Evolutionary conservation across 2,329 filamentous ascomycete species (phyloP).

Genomic region (Hypocrella siamensis): DNA sequence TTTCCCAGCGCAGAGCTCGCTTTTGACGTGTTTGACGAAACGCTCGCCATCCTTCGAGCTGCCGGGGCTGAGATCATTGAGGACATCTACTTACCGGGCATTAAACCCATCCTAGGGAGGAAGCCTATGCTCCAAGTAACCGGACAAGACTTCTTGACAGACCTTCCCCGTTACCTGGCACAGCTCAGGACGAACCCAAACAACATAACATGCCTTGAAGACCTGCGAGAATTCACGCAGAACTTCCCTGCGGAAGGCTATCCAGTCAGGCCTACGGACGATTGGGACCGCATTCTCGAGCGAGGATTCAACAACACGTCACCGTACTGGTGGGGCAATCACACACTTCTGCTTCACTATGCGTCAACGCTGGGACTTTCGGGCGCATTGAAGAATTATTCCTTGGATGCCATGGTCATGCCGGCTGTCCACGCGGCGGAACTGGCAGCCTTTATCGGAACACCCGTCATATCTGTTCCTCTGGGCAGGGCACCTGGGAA

Average conservation of each 20-base stretch:
- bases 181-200: conserved; percentile 42
- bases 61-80: conserved; percentile 45
- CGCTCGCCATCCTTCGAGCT: conserved; percentile 32
- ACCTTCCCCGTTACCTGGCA: conserved; percentile 37
- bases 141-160: conserved; percentile 38
- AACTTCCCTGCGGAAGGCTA: conserved; percentile 35
- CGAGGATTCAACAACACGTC: conserved; percentile 37
- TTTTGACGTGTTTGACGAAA: conserved; percentile 28
- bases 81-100: conserved; percentile 8
- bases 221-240: conserved; percentile 40
- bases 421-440: conserved; percentile 33
- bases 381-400: conserved; percentile 36
- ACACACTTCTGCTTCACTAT: conserved; percentile 32
- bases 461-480: conserved; percentile 45
- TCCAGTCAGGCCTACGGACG: conserved; percentile 36
- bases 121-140: conserved; percentile 26
- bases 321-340: conserved; percentile 41
- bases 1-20: not conserved
- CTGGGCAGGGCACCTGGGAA: conserved; percentile 40
- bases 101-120: conserved; percentile 6
- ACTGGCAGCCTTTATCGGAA: conserved; percentile 39
- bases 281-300: conserved; percentile 38
- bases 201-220: conserved; percentile 31
- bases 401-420: conserved; percentile 43
- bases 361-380: conserved; percentile 41